phyloP scores from a whole-genome alignment of 257 asterid genomes.

The Cinchona pubescens region DNA sequence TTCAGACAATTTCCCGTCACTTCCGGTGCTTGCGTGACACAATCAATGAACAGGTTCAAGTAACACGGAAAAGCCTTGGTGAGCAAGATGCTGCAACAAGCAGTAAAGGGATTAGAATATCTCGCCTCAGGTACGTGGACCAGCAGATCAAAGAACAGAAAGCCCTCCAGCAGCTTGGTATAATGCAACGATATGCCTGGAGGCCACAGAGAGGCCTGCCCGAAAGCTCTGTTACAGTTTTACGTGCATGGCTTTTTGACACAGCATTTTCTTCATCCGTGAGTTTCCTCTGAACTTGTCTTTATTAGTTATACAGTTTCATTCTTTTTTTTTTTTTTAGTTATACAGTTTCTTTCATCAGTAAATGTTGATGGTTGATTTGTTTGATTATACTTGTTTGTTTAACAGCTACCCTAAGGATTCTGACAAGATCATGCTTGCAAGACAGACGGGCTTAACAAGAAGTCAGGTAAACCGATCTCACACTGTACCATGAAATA shows the following conservation, averaged over 20 bases:
- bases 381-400: constrained; percentile 1
- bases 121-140: constrained; percentile 74
- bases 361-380: background rate
- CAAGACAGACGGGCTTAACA: constrained; percentile 86
- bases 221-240: constrained; percentile 65
- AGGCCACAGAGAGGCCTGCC: constrained; percentile 94
- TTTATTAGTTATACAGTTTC: too few species aligned
- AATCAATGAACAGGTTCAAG: constrained; percentile 57
- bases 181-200: constrained; percentile 90
- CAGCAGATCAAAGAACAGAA: constrained; percentile 72
- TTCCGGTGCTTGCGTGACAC: constrained; percentile 79
- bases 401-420: constrained; percentile 76
- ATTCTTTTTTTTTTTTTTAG: background rate
- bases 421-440: constrained; percentile 83
- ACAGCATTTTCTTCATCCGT: constrained; percentile 96
- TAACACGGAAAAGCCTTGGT: constrained; percentile 63
- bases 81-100: constrained; percentile 57
- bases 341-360: background rate
- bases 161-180: constrained; percentile 81
- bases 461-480: constrained; percentile 72
- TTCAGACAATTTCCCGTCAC: constrained; percentile 83
- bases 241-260: constrained; percentile 95
- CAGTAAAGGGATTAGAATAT: constrained; percentile 56
- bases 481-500: background rate
- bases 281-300: constrained; percentile 21